Base-by-base conservation (phyloP, 2,329 filamentous ascomycete genomes). In the Fusarium incarnatum region DNA sequence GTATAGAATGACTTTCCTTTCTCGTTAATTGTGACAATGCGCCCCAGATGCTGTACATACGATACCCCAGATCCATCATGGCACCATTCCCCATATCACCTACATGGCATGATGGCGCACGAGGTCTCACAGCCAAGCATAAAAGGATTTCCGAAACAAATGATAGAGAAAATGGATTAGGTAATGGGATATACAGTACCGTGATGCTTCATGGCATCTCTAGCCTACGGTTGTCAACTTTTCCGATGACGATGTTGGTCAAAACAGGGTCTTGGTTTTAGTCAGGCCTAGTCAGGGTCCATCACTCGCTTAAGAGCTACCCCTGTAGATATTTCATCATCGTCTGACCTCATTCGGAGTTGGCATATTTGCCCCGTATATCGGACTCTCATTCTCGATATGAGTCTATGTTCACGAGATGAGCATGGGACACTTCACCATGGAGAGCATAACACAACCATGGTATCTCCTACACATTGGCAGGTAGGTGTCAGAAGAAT, bases 261-360 rank as follows among this genome's bases (percentile, higher is more conserved):
- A 45, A 66, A 60, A 61, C 63, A 66, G 47, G 61, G 63, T 55
- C 63, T 41, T 50, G 42, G n/a, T 28, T 13, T 49, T 66, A 15
- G 47, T 32, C 42, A 32, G 16, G 32, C 34, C 34, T 53, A 53
- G 37, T 62, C 58, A 65, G 60, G 62, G 61, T 40, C 54, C 61
- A 60, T 48, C 28, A 56, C 53, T 65, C 53, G 61, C 55, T 66
- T 66, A 66, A 37, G 32, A 68, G 62, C 62, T 67, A 58, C 62
- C 67, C 67, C 37, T 25, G 52, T 23, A 47, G 42, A 13, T 25
- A 42, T 58, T 48, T 49, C 64, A 54, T 68, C 66, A 69, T 61
- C 66, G 66, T 61, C 60, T 69, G 60, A 66, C 66, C 59, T 64
- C 61, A 64, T 49, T 53, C 6, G 32, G 55, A 41, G 32, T 23